Percentiles rank a stretch among this genome's conserved stretches.
Evolutionary conservation across 805 yeast species (phyloP).

Genomic region (Metschnikowia anglica): DNA sequence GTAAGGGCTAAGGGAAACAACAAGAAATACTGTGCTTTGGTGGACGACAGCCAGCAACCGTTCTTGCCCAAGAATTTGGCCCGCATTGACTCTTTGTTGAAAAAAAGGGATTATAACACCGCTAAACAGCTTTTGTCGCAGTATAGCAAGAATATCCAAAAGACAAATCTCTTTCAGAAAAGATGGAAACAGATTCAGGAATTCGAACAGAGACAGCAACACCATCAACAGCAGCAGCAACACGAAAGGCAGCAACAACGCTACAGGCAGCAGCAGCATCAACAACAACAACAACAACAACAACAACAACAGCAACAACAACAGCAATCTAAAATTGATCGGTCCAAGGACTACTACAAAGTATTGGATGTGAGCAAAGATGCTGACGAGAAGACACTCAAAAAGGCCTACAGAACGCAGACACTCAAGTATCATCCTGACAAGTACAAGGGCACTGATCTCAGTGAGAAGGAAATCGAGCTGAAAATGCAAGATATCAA

Average conservation of each 20-base stretch:
- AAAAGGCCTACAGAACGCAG: slow-evolving; percentile 74
- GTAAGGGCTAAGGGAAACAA: slow-evolving; percentile 28
- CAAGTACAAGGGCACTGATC: slow-evolving; percentile 68
- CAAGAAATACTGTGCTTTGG: slow-evolving; percentile 25
- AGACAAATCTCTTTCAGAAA: slow-evolving; percentile 39
- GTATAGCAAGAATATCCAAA: slow-evolving; percentile 36
- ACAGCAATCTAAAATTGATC: slow-evolving; percentile 31
- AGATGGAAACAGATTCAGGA: slow-evolving; percentile 36
- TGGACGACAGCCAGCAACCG: slow-evolving; percentile 18
- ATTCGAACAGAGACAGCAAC: slow-evolving; percentile 28
- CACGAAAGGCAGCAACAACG: slow-evolving; percentile 31
- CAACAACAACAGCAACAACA: slow-evolving; percentile 29
- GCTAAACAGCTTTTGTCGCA: slow-evolving; percentile 39
- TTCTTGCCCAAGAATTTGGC: slow-evolving; percentile 43
- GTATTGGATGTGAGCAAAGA: slow-evolving; percentile 62
- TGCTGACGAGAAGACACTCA: slow-evolving; percentile 72
- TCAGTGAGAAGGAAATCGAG: slow-evolving; percentile 69
- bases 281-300: slow-evolving; percentile 44
- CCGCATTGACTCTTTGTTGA: slow-evolving; percentile 37
- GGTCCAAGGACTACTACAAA: slow-evolving; percentile 74
- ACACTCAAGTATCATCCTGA: slow-evolving; percentile 90
- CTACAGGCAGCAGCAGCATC: slow-evolving; percentile 38
- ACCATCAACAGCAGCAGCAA: slow-evolving; percentile 43
- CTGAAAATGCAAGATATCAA: slow-evolving; percentile 87
- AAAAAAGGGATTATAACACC: slow-evolving; percentile 32